Percentiles rank a stretch among this genome's conserved stretches.
These are phyloP conservation scores for Debaryomyces tyrocola DNA, from an alignment of 805 yeast species.

Conservation along the genomic window DNA sequence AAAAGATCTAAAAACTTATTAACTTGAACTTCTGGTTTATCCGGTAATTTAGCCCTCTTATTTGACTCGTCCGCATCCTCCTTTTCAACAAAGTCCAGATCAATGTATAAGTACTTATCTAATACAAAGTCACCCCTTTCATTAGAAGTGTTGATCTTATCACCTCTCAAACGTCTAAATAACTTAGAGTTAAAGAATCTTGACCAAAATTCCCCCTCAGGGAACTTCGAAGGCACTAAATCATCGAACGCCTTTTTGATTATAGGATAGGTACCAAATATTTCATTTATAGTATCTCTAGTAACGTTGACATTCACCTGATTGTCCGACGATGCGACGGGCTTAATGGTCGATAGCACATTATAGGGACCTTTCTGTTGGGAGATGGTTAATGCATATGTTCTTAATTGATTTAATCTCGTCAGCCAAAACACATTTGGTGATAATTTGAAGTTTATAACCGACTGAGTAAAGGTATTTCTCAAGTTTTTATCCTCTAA, in stretches of 20 bases:
- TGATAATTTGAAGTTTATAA: slow-evolving; percentile 71
- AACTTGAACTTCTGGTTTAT: slow-evolving; percentile 34
- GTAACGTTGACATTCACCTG: slow-evolving; percentile 92
- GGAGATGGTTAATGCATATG: slow-evolving; percentile 79
- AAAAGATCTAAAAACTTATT: slow-evolving; percentile 73
- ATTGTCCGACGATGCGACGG: slow-evolving; percentile 90
- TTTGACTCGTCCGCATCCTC: slow-evolving; percentile 29
- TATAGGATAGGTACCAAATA: slow-evolving; percentile 90
- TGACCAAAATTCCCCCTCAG: slow-evolving; percentile 95
- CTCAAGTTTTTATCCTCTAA: slow-evolving; percentile 67
- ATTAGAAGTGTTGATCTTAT: slow-evolving; percentile 63
- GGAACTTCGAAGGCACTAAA: slow-evolving; percentile 75
- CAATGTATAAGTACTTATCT: slow-evolving; percentile 77
- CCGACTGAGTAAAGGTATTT: slow-evolving; percentile 83
- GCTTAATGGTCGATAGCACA: slow-evolving; percentile 89
- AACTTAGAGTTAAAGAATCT: slow-evolving; percentile 88
- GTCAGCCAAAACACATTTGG: slow-evolving; percentile 88
- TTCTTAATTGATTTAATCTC: slow-evolving; percentile 73
- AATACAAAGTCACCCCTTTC: slow-evolving; percentile 82
- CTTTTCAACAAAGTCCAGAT: slow-evolving; percentile 51
- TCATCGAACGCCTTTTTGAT: slow-evolving; percentile 88
- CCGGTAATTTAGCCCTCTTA: slow-evolving; percentile 35
- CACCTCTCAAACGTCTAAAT: slow-evolving; percentile 87
- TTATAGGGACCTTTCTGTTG: slow-evolving; percentile 93
- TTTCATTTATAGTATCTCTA: slow-evolving; percentile 83